These are phyloP conservation scores for Epipyxis sp. DNA, from an alignment of 108 stramenopile species.

Conservation along the genomic window DNA sequence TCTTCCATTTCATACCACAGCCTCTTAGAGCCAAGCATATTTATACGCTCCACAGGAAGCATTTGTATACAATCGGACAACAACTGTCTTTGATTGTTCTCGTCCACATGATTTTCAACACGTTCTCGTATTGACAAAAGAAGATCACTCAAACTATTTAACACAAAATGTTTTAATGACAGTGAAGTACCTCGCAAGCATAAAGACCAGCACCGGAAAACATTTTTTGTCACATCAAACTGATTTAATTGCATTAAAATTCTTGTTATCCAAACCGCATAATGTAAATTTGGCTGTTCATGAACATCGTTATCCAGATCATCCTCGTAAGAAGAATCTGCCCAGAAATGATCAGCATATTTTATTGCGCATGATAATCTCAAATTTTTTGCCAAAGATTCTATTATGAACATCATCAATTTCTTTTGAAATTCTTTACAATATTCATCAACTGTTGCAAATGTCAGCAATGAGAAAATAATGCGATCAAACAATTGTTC, in stretches of 20 bases:
- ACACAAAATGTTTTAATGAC: slow-evolving; percentile 18
- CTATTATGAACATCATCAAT: not conserved
- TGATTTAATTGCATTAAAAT: not conserved
- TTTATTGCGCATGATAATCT: not conserved
- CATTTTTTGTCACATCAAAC: not conserved
- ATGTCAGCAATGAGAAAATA: not conserved
- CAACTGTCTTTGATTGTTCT: not conserved
- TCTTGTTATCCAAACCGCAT: not conserved
- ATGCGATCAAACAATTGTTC: not conserved
- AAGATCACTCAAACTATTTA: not conserved
- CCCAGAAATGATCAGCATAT: slow-evolving; percentile 23
- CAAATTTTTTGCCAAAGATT: not conserved
- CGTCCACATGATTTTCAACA: not conserved
- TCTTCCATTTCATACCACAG: slow-evolving; percentile 35
- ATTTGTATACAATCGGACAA: not conserved
- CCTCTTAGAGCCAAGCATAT: not conserved
- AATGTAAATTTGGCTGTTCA: slow-evolving; percentile 13
- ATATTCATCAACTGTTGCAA: not conserved
- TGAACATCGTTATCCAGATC: not conserved
- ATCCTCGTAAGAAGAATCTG: not conserved
- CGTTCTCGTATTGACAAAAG: not conserved
- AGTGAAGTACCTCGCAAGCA: not conserved
- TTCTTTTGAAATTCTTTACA: not conserved
- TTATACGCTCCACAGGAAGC: not conserved
- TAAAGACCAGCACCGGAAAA: not conserved